Evolutionary conservation across 805 yeast genomes (phyloP).

Genomic region (Spathaspora hagerdaliae): DNA sequence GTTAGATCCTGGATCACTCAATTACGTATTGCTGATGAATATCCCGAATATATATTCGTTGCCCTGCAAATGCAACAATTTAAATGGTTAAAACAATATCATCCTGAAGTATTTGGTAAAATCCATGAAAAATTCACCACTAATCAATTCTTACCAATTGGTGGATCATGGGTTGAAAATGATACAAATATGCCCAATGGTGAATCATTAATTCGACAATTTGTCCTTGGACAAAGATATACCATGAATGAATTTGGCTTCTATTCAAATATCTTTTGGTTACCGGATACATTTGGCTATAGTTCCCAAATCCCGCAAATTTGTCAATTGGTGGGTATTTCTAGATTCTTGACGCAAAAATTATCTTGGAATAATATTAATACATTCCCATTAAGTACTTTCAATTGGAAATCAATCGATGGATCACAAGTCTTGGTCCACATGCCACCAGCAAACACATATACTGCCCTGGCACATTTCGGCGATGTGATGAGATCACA

Average conservation of each 20-base stretch:
- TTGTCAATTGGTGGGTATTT: constrained; percentile 81
- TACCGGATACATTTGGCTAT: constrained; percentile 97
- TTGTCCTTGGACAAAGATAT: constrained; percentile 84
- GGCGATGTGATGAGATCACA: constrained; percentile 86
- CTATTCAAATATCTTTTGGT: constrained; percentile 79
- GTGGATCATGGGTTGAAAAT: constrained; percentile 98
- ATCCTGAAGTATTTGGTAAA: constrained; percentile 71
- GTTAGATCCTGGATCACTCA: constrained; percentile 97
- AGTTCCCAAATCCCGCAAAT: constrained; percentile 93
- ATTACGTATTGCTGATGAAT: constrained; percentile 73
- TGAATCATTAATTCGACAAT: constrained; percentile 85
- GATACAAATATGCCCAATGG: constrained; percentile 96
- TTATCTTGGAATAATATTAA: constrained; percentile 96
- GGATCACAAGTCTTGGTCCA: constrained; percentile 91
- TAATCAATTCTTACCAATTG: constrained; percentile 82
- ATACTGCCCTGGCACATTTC: constrained; percentile 88
- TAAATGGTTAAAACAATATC: constrained; percentile 84
- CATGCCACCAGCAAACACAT: constrained; percentile 97
- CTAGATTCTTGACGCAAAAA: constrained; percentile 86
- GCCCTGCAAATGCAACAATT: constrained; percentile 97
- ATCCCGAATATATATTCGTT: constrained; percentile 90
- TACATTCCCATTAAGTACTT: constrained; percentile 82
- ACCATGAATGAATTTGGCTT: constrained; percentile 75
- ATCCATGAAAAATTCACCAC: constrained; percentile 63
- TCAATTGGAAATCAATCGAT: constrained; percentile 94